Base-by-base conservation (phyloP, 225 moss, liverwort and hornwort genomes). In the Neckera pumila region DNA sequence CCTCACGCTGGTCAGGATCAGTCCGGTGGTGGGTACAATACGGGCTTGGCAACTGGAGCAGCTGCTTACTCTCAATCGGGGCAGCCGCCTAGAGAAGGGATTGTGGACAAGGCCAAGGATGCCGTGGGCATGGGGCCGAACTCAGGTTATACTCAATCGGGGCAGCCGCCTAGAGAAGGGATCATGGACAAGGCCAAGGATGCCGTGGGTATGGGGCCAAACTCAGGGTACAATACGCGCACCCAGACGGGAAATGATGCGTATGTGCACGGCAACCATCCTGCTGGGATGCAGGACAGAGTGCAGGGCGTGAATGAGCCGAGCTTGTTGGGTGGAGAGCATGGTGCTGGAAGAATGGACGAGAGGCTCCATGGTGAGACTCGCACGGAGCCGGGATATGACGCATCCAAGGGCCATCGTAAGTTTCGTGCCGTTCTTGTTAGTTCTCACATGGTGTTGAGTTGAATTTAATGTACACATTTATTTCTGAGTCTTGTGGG, bases 241-340 rank as follows among this genome's bases (percentile, higher is more conserved):
- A 85, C 83, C 2, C 54, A 14, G 6, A 90, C 84, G 8, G 90
- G 92, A 7, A 26, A 56, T 9, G 92, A 90, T 14, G 89, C 92
- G 0, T 90, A 92, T 43, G 88, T 92, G 34, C 82, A 77, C 2
- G 89, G 88, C 7, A 85, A 90, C 60, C 90, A 88, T 11, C 87
- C 88, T 10, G 0, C 2, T 1, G 92, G 89, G 1, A 31, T 56
- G 73, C 79, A 86, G 57, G 92, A 92, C 36, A 23, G 91, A 7
- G 73, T 87, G 0, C 34, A 74, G 11, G 92, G 91, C 3, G 92
- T 87, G 45, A 89, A 91, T 6, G 92, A 92, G 34, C 92, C 89
- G 4, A 25, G 14, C 4, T 0, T 67, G 6, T 18, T 92, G 40
- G 89, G 84, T 5, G 91, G 88, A 9, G 80, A 58, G 12, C 38